phyloP scores from a whole-genome alignment of 1,284 basidiomycete genomes.

The Trichosporon sp. region DNA sequence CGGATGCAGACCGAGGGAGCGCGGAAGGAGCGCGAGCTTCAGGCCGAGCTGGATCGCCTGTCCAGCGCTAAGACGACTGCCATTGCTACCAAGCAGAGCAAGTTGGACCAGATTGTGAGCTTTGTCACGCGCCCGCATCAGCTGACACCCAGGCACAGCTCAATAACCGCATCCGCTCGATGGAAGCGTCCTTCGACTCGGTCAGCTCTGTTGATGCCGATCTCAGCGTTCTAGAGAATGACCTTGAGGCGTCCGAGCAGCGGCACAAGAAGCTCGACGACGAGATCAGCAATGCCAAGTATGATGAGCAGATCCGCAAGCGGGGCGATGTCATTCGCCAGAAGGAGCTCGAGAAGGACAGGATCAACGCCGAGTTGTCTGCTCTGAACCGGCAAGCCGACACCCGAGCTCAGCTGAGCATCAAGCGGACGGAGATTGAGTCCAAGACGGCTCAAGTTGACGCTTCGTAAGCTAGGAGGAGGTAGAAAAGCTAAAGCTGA shows the following conservation, averaged over 20 bases:
- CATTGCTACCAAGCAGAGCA: conserved; percentile 36
- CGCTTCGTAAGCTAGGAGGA: conserved; percentile 55
- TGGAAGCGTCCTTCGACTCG: conserved; percentile 58
- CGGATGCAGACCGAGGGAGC: conserved; percentile 33
- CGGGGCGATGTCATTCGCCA: conserved; percentile 55
- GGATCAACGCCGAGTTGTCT: conserved; percentile 65
- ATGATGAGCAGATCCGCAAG: conserved; percentile 64
- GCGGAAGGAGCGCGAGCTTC: conserved; percentile 39
- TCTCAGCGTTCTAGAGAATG: conserved; percentile 56
- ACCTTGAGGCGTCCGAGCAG: conserved; percentile 63
- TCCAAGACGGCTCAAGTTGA: conserved; percentile 62
- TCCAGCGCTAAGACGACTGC: conserved; percentile 30
- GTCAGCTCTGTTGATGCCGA: conserved; percentile 57
- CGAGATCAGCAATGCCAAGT: conserved; percentile 59
- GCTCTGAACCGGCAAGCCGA: conserved; percentile 74
- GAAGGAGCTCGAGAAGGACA: conserved; percentile 68
- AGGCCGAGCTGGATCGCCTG: conserved; percentile 36
- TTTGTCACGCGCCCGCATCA: not conserved
- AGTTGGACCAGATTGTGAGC: conserved; percentile 61
- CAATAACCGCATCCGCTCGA: conserved; percentile 41
- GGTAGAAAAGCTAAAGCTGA: conserved; percentile 3
- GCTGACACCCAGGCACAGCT: conserved; percentile 23
- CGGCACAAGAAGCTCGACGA: conserved; percentile 57
- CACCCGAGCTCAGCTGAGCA: conserved; percentile 68
- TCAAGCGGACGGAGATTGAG: conserved; percentile 66